phyloP scores from a whole-genome alignment of 2,329 filamentous ascomycete species.

The Aureobasidium lini region DNA sequence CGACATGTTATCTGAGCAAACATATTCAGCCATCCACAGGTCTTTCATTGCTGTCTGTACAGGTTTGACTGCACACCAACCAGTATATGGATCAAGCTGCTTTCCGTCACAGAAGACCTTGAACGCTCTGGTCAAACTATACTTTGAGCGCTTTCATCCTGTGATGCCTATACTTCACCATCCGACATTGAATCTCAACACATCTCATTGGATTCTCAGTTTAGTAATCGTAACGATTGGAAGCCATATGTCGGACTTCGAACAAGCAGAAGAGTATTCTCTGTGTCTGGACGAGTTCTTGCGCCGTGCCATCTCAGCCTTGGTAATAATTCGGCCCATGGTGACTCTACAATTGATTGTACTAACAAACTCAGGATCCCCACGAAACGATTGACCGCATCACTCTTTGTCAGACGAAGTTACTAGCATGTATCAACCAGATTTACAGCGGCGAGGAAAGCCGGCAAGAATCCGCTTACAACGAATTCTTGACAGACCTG shows the following conservation, averaged over 20 bases:
- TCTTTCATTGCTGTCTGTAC: constrained; percentile 15
- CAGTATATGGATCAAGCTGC: constrained; percentile 17
- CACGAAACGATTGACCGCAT: constrained; percentile 12
- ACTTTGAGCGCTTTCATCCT: constrained; percentile 24
- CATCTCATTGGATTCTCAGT: constrained; percentile 19
- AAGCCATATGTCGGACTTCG: constrained; percentile 19
- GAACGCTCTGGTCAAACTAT: constrained; percentile 22
- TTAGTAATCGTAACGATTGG: constrained; percentile 26
- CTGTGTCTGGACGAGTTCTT: constrained; percentile 15
- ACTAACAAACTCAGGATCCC: constrained; percentile 6
- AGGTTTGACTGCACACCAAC: constrained; percentile 10
- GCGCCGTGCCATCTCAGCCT: constrained; percentile 12
- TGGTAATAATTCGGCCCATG: neutral
- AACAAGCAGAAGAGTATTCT: constrained; percentile 14
- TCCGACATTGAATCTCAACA: constrained; percentile 16
- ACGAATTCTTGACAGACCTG: constrained; percentile 5
- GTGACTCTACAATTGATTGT: neutral
- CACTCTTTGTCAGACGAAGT: constrained; percentile 14
- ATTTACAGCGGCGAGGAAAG: constrained; percentile 17
- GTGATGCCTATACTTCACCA: constrained; percentile 26
- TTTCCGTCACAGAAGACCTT: constrained; percentile 21
- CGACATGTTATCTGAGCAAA: constrained; percentile 11
- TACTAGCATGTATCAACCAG: constrained; percentile 16
- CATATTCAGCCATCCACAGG: constrained; percentile 17
- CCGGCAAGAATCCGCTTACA: constrained; percentile 14